Evolutionary conservation across 2,329 filamentous ascomycete species (phyloP).

Genomic region (Curvularia hawaiiensis): DNA sequence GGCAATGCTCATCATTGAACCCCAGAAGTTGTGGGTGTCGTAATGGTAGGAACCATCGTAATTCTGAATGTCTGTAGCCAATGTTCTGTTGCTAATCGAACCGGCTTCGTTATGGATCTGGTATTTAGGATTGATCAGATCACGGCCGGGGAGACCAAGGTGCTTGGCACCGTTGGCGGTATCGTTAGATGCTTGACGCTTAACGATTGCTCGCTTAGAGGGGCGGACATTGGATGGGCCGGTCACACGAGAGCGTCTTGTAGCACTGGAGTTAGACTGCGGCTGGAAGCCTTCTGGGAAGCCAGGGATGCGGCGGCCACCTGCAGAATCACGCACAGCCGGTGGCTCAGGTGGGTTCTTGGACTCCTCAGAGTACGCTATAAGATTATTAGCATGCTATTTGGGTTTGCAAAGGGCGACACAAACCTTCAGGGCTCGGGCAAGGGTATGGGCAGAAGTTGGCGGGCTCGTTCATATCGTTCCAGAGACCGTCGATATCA

Average conservation of each 20-base stretch:
- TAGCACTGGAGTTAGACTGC: constrained; percentile 19
- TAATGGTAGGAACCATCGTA: constrained; percentile 70
- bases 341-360: constrained; percentile 67
- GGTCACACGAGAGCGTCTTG: constrained; percentile 17
- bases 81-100: constrained; percentile 54
- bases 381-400: neutral
- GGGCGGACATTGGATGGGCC: constrained; percentile 10
- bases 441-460: constrained; percentile 56
- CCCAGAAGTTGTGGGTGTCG: constrained; percentile 78
- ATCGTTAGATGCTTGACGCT: constrained; percentile 31
- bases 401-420: neutral
- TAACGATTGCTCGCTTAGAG: constrained; percentile 7
- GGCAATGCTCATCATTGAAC: constrained; percentile 72
- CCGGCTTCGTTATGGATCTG: constrained; percentile 62
- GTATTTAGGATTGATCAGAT: constrained; percentile 70
- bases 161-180: constrained; percentile 45
- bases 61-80: constrained; percentile 70
- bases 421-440: constrained; percentile 40
- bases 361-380: constrained; percentile 45
- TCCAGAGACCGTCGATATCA: constrained; percentile 75
- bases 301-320: constrained; percentile 68
- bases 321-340: constrained; percentile 61
- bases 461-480: constrained; percentile 47
- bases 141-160: constrained; percentile 64
- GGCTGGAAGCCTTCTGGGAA: constrained; percentile 73